Evolutionary conservation across 352 stramenopile species (phyloP).

Genomic region (Hyaloperonospora arabidopsidis): DNA sequence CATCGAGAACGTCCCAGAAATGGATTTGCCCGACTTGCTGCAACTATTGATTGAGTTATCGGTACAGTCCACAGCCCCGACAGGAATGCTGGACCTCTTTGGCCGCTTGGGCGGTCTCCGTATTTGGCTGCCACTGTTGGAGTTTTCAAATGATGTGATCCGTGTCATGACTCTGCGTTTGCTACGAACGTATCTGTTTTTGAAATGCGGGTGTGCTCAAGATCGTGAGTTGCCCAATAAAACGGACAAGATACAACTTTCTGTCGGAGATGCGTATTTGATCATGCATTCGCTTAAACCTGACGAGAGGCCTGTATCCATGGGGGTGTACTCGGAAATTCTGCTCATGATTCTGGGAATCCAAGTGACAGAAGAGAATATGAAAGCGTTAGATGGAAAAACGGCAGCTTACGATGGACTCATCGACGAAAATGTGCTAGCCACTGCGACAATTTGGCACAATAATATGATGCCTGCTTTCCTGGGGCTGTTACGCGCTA

Average conservation of each 20-base stretch:
- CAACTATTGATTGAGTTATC: constrained; percentile 75
- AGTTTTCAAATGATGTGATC: constrained; percentile 62
- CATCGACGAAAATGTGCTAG: constrained; percentile 49
- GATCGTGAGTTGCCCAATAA: constrained; percentile 58
- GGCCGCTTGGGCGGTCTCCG: constrained; percentile 63
- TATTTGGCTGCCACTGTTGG: constrained; percentile 76
- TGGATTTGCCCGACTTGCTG: constrained; percentile 65
- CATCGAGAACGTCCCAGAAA: constrained; percentile 67
- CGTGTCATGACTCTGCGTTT: constrained; percentile 77
- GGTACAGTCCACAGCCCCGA: constrained; percentile 55
- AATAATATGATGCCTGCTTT: constrained; percentile 65
- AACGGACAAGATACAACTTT: constrained; percentile 70
- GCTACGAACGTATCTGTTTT: constrained; percentile 66
- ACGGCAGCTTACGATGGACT: constrained; percentile 40
- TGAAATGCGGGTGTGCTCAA: constrained; percentile 64
- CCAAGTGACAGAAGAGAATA: constrained; percentile 52
- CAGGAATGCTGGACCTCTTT: constrained; percentile 68
- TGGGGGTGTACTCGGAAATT: constrained; percentile 78
- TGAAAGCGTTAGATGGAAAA: constrained; percentile 40
- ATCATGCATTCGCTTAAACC: constrained; percentile 76
- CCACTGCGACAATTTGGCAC: constrained; percentile 50
- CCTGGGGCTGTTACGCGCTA: constrained; percentile 44
- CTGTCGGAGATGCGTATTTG: constrained; percentile 66
- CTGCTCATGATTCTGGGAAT: constrained; percentile 67
- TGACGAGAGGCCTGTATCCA: constrained; percentile 50